Base-by-base conservation (phyloP, 805 yeast genomes). In the Monosporozyma aerobia region DNA sequence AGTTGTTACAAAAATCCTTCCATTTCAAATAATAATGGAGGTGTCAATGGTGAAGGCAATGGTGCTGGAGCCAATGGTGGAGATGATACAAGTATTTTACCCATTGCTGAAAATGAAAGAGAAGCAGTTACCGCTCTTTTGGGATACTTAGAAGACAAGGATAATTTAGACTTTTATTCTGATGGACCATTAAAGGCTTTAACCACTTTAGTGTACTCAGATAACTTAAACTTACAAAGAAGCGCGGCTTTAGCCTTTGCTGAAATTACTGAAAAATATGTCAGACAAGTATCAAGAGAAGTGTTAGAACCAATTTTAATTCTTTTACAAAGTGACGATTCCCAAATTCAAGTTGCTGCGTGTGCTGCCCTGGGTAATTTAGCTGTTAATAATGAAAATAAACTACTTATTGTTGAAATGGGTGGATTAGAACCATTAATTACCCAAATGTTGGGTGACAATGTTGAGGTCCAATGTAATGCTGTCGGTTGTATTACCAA, bases 401-500 rank as follows among this genome's bases (percentile, higher is more conserved):
- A 94, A 69, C 79, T 87, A 16, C 76, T 94, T 50, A 92, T 94
- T 55, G 98, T 95, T 16, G 96, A 92, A 64, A 89, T 94, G 97
- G 98, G 98, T 30, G 99, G 98, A 2, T 78, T 94, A 53, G 96
- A 90, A 57, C 98, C 98, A 5, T 79, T 94, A 47, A 94, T 94
- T 62, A 84, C 95, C 69, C 99, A 94, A 72, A 94, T 94, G 99
- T 85, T 89, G 85, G 85, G 95, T 44, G 81, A 94, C 52, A 94
- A 94, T 64, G 95, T 94, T 54, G 99, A 94, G 70, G 98, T 94
- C 41, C 99, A 94, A 72, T 94, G 99, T 71, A 94, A 94, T 67
- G 99, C 99, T 2, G 99, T 94, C 53, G 99, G 99, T 16, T 94
- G 99, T 69, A 90, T 94, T 65, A 94, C 99, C 39, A 94, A 94